Percentiles rank a stretch among this genome's conserved stretches.
Evolutionary conservation across 371 early-diverging fungal genomes (phyloP).

Genomic region (Batkoa obscura): DNA sequence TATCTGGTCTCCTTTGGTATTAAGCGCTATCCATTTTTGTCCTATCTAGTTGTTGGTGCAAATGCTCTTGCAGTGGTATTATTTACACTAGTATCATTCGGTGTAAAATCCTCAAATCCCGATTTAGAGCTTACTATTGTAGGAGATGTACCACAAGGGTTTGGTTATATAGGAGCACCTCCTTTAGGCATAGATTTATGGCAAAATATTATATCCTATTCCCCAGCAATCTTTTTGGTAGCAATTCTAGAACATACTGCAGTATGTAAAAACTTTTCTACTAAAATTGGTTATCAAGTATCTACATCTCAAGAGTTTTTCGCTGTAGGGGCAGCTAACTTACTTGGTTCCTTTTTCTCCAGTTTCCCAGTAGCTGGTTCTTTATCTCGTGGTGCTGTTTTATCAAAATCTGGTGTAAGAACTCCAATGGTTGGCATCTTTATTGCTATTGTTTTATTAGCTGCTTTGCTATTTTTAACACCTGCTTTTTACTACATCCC

Average conservation of each 20-base stretch:
- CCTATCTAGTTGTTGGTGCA: not conserved
- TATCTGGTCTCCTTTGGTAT: not conserved
- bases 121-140: slow-evolving; percentile 27
- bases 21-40: not conserved
- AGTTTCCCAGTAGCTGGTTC: slow-evolving; percentile 68
- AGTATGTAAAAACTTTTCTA: slow-evolving; percentile 41
- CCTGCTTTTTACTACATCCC: slow-evolving; percentile 70
- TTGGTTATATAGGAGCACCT: slow-evolving; percentile 8
- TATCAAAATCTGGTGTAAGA: slow-evolving; percentile 50
- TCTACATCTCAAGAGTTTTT: slow-evolving; percentile 43
- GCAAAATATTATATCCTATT: slow-evolving; percentile 11
- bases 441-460: slow-evolving; percentile 44
- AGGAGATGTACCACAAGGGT: slow-evolving; percentile 40
- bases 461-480: slow-evolving; percentile 53
- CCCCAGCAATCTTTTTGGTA: slow-evolving; percentile 45
- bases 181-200: slow-evolving; percentile 33
- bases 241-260: slow-evolving; percentile 70
- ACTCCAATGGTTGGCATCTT: slow-evolving; percentile 59
- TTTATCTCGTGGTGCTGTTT: slow-evolving; percentile 68
- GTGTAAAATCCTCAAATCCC: slow-evolving; percentile 7
- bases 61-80: slow-evolving; percentile 32
- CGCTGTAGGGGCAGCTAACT: slow-evolving; percentile 65
- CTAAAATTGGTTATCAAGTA: not conserved
- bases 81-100: not conserved
- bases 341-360: slow-evolving; percentile 59